Base-by-base conservation (phyloP, 1,284 basidiomycete genomes). In the Cryptococcus depauperatus region DNA sequence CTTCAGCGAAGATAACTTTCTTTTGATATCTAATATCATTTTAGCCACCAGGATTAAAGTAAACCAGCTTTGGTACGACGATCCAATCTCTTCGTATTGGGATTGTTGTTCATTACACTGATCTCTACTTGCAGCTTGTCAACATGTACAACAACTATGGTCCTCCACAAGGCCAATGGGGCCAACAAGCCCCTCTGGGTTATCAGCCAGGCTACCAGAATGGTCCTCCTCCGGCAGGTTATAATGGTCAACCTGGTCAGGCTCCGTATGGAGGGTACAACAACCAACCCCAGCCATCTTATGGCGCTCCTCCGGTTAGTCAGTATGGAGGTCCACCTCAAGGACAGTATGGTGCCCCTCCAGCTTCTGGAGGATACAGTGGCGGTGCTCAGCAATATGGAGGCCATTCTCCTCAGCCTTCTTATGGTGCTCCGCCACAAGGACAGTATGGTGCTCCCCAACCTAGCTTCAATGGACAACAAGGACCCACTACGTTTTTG, bases 401-500 rank as follows among this genome's bases (percentile, higher is more conserved):
- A 7, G 41, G 41, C 4, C 54, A 47, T 25, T 48, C 41, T 19
- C 44, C 37, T 9, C 46, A 43, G 14, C 23, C 34, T 19, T 47
- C 44, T 37, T n/a, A n/a, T n/a, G n/a, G n/a, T n/a, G 13, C 16
- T 9, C 19, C 41, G 8, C 41, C 41, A 18, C 46, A 41, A 26
- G 37, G 41, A 23, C 56, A 57, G 39, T 37, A 9, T 22, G 35
- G 35, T 8, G 35, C 18, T 37, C 2, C 35, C 23, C 42, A 48
- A 22, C 48, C 43, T 27, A 42, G 39, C 21, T 51, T 48, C 30
- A 46, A 48, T 21, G 29, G 32, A 11, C 44, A 48, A 33, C 54
- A 59, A 57, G 8, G 60, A 55, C 8, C 53, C 59, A 3, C 23
- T 7, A 41, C 41, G 29, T 71, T 60, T 51, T 53, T 71, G 14